These are phyloP conservation scores for Pichia sp. DNA, from an alignment of 1,139 yeast species.

Conservation along the genomic window DNA sequence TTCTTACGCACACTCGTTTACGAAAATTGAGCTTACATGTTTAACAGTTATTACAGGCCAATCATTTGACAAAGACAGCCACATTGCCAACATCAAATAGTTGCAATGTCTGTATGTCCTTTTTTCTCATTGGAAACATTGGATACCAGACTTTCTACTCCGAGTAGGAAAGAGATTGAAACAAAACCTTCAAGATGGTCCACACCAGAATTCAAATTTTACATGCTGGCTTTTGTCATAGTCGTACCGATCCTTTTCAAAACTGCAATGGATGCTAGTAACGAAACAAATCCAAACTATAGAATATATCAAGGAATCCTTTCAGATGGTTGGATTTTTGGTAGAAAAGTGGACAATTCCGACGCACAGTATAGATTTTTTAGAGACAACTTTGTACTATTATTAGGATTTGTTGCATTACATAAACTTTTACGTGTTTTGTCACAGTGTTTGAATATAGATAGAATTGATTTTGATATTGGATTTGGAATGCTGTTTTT, in stretches of 20 bases:
- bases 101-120: conserved; percentile 12
- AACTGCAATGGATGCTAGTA: conserved; percentile 77
- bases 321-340: conserved; percentile 68
- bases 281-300: conserved; percentile 72
- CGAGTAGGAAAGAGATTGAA: conserved; percentile 43
- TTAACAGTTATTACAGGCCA: too few relatives aligned
- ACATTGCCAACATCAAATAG: too few relatives aligned
- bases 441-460: conserved; percentile 20
- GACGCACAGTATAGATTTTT: conserved; percentile 86
- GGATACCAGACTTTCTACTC: conserved; percentile 57
- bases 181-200: conserved; percentile 58
- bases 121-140: conserved; percentile 56
- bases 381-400: conserved; percentile 65
- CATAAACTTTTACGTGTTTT: conserved; percentile 49
- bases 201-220: conserved; percentile 65
- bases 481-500: conserved; percentile 64
- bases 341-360: conserved; percentile 79
- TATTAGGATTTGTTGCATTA: conserved; percentile 44
- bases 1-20: too few relatives aligned
- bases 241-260: conserved; percentile 78
- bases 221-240: conserved; percentile 52
- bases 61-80: too few relatives aligned
- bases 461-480: conserved; percentile 57
- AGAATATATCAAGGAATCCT: conserved; percentile 52
- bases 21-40: too few relatives aligned